Base-by-base conservation (phyloP, 306 rosid genomes). In the Abrus pulchellus region DNA sequence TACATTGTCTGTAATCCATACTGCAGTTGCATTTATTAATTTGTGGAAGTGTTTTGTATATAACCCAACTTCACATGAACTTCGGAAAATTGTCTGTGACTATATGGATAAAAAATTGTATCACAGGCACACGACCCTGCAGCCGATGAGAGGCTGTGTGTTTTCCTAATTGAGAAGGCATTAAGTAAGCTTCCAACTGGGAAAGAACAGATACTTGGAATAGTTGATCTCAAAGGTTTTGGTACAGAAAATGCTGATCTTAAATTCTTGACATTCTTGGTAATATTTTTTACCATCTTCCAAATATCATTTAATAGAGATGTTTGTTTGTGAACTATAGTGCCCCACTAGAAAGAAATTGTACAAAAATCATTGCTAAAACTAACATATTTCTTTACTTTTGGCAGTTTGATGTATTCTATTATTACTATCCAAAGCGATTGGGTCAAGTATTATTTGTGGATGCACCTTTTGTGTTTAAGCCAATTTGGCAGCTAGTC, bases 381-480 rank as follows among this genome's bases (percentile, higher is more conserved):
- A 56, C 47, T 83, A 36, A 83, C 13, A 10, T 49, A 10, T 82
- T 59, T 54, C 78, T 43, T 66, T 70, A 8, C 12, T 73, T 76
- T 77, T 81, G 74, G 80, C 94, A 95, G 99, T 95, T 95, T 85
- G 93, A 95, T 86, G 93, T 93, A 68, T 89, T 90, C 75, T 93
- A 95, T 87, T 89, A 68, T 63, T 93, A 95, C 80, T 95, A 95
- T 81, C 99, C 98, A 4, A 93, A 84, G 85, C 85, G 97, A 44
- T 72, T 95, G 86, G 90, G 83, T 59, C 82, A 95, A 89, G 97
- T 95, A 55, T 87, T 95, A 79, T 93, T 93, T 61, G 94, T 95
- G 80, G 98, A 88, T 60, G 94, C 99, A 82, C 97, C 98, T 47
- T 81, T 92, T 75, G 90, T 93, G 78, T 95, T 93, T 87, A 82